Base-by-base conservation (phyloP, 177 flowering plant species). In the Vitis hybrid region DNA sequence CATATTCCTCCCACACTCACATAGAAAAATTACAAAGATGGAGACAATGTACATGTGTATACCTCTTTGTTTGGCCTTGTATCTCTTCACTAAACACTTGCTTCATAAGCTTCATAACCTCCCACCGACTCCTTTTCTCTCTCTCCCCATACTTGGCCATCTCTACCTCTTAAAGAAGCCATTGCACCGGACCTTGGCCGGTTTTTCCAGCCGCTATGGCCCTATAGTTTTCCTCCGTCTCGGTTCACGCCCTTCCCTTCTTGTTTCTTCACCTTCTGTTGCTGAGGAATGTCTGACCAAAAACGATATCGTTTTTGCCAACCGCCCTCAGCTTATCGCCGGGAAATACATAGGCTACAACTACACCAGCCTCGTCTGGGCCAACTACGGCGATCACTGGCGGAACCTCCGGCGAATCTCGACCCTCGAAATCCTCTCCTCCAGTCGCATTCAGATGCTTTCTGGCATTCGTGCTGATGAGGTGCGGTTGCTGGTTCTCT, bases 231-330 rank as follows among this genome's bases (percentile, higher is more conserved):
- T 20, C 13, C 73, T 74, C 16, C n/a, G 61, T 11, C 11, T 69
- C n/a, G 77, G 77, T 3, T 13, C 29, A 10, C 71, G 55, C 3
- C 49, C 26, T 1, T 61, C 53, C 57, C 58, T 74, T 20, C 0
- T 74, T 12, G 55, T 74, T 6, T 29, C 77, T 9, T 74, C 77
- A 18, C 64, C 65, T 8, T 11, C 50, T 3, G 69, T 69, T 2
- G 73, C 57, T 19, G 72, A 69, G 19, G 77, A 74, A 31, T 68
- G 72, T 54, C 61, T 74, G 18, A 63, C 64, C 45, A 68, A 64
- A 50, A 69, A 34, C 45, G 45, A 34, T 6, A 6, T 34, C 45
- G 45, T 6, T 6, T 34, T 34, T 34, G 45, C 45, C 20, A 64
- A 64, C 61, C 50, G 73, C 15, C 72, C 71, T 2, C 14, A 14